Evolutionary conservation across 768 basidiomycete species (phyloP).

Genomic region (Lactarius sanguifluus): DNA sequence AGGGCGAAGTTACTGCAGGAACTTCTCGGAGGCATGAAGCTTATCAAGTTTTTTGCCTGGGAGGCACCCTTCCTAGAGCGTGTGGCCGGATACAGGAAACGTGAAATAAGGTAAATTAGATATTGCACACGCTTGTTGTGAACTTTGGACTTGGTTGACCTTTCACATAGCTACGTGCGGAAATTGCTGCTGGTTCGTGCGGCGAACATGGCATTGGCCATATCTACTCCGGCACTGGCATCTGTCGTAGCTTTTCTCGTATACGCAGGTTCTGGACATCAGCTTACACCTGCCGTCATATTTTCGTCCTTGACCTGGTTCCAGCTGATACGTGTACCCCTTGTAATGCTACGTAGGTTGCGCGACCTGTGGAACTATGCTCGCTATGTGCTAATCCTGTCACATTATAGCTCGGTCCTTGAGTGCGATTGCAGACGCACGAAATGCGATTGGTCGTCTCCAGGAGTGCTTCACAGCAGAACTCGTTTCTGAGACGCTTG

Average conservation of each 20-base stretch:
- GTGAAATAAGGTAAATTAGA: slow-evolving; percentile 56
- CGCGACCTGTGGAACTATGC: not conserved
- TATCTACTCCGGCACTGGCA: slow-evolving; percentile 75
- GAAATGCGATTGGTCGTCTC: slow-evolving; percentile 76
- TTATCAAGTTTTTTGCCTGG: slow-evolving; percentile 94
- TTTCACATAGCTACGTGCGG: slow-evolving; percentile 55
- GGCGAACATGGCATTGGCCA: slow-evolving; percentile 63
- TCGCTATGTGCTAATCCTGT: not conserved
- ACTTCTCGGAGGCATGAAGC: slow-evolving; percentile 82
- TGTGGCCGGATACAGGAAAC: slow-evolving; percentile 64
- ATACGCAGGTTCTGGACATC: slow-evolving; percentile 72
- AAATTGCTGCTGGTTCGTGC: slow-evolving; percentile 64
- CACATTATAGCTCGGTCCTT: slow-evolving; percentile 57
- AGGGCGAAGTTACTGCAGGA: slow-evolving; percentile 89
- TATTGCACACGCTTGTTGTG: not conserved
- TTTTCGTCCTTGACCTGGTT: slow-evolving; percentile 88
- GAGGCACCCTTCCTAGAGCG: slow-evolving; percentile 77
- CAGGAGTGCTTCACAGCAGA: slow-evolving; percentile 85
- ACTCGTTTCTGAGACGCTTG: slow-evolving; percentile 56
- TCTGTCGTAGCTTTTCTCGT: slow-evolving; percentile 78
- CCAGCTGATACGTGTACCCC: slow-evolving; percentile 75
- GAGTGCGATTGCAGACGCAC: slow-evolving; percentile 80
- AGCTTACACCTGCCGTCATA: slow-evolving; percentile 65
- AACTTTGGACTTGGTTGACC: slow-evolving; percentile 16
- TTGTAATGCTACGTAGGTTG: slow-evolving; percentile 63